Evolutionary conservation across 1,284 basidiomycete species (phyloP), one percentile per base, ranked within the genome.

Genomic region (Flammula alnicola): DNA sequence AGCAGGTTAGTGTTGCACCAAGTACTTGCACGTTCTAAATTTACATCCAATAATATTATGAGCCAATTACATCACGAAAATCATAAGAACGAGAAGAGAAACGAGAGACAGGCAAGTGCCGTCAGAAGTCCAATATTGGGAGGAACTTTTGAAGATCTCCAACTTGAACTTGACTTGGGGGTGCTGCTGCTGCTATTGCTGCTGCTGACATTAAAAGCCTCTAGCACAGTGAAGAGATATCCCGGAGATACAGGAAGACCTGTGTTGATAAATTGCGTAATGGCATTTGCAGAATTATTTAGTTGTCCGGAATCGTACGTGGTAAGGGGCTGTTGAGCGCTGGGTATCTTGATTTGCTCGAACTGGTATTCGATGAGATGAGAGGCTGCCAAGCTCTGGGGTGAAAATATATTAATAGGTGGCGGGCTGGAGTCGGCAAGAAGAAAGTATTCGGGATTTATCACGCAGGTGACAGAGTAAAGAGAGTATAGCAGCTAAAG

Each of bases 201-300:
- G n/a, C n/a, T 19, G 17, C 37, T 35, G 30, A 14, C 19, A 26
- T 32, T 38, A 10, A 5, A 7, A 25, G 16, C 39, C 19, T 41
- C 16, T 16, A 48, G n/a, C 8, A 25, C 36, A 5, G 39, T 38
- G 3, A 48, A 36, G 2, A 48, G 14, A 35, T 42, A 48, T 7
- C 47, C 47, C 9, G 39, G 10, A 14, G 47, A 48, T 9, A 48
- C 16, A 6, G 39, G 39, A 22, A 4, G 4, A 22, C 47, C 39
- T 5, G 32, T 9, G 9, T 48, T 10, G 20, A 48, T 42, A 17
- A 39, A 48, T 11, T 32, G 8, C 7, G 22, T n/a, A n/a, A 42
- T 48, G 20, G 20, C 40, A 17, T 19, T 42, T 2, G 40, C 40
- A 6, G 40, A 17, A n/a, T 19, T 31, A 14, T 42, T 42, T 17